These are phyloP conservation scores for Diaporthe sp. DNA, from an alignment of 2,329 filamentous ascomycete species.

Conservation along the genomic window DNA sequence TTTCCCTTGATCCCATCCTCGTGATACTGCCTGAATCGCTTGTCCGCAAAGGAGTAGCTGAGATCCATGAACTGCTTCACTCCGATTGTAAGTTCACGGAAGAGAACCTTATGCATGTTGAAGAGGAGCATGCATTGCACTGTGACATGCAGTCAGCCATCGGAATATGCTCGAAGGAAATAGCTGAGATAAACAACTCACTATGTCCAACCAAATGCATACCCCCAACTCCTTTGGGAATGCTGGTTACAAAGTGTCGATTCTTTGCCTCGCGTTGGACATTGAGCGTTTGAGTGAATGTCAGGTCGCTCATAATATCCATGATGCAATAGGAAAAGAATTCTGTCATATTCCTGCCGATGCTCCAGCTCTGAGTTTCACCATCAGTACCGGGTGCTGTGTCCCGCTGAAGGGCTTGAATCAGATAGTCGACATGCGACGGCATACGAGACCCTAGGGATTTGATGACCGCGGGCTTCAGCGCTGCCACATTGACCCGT, in stretches of 20 bases:
- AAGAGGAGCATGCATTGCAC: no score
- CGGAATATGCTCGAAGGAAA: no score
- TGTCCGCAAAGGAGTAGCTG: no score
- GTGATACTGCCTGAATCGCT: no score
- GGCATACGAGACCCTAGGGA: background rate
- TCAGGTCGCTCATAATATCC: background rate
- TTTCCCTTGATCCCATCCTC: background rate
- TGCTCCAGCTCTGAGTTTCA: background rate
- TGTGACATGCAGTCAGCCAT: no score
- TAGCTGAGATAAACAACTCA: background rate
- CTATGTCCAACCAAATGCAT: background rate
- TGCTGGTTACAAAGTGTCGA: background rate
- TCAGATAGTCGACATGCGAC: constrained; percentile 2
- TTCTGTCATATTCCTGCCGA: background rate
- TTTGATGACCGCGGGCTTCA: background rate
- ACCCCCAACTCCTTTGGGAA: background rate
- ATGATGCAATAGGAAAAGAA: background rate
- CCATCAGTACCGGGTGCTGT: background rate
- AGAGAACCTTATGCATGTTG: no score
- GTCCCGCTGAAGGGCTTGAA: background rate
- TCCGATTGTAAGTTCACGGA: no score
- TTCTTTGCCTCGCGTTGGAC: background rate
- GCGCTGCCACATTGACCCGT: background rate
- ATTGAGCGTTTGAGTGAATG: constrained; percentile 6
- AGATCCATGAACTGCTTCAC: no score